Conservation (phyloP, 208 protist genomes). For the Wallacemonas rigidus region DNA sequence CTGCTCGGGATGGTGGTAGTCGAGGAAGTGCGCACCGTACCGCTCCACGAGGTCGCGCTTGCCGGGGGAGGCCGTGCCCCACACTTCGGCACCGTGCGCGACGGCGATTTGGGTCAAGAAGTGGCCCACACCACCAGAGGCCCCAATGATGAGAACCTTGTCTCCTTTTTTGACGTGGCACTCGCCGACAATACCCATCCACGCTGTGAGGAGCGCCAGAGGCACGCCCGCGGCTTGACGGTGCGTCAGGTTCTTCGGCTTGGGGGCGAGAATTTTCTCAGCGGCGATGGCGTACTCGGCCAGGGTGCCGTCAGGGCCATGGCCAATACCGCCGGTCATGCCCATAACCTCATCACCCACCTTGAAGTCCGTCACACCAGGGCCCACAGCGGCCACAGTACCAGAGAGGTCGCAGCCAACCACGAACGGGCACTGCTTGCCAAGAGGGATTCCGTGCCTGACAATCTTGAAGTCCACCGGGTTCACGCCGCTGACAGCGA, state of each 20-base stretch:
- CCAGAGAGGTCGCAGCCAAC: constrained; percentile 25
- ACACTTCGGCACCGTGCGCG: constrained; percentile 19
- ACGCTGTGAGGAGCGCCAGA: constrained; percentile 22
- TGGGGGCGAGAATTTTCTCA: constrained; percentile 10
- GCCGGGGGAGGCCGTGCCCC: constrained; percentile 4
- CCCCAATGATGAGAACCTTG: constrained; percentile 22
- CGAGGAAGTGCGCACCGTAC: constrained; percentile 19
- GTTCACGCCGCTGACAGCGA: constrained; percentile 21
- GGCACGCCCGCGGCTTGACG: constrained; percentile 23
- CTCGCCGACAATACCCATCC: constrained; percentile 17
- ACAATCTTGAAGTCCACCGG: constrained; percentile 25
- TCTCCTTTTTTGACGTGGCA: constrained; percentile 14
- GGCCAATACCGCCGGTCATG: constrained; percentile 22
- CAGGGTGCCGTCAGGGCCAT: constrained; percentile 20
- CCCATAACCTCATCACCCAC: constrained; percentile 24
- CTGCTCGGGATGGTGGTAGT: constrained; percentile 21
- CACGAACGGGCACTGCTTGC: constrained; percentile 1
- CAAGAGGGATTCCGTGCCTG: constrained; percentile 4
- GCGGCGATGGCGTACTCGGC: constrained; percentile 25
- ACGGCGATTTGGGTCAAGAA: constrained; percentile 21
- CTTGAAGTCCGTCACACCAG: constrained; percentile 18
- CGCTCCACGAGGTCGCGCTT: constrained; percentile 23
- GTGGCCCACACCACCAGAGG: constrained; percentile 24
- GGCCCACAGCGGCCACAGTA: constrained; percentile 18
- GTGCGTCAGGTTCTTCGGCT: constrained; percentile 23